Evolutionary conservation across 176 grass and related monocot species (phyloP), one percentile per base, ranked within the genome.

Genomic region (Canna indica): DNA sequence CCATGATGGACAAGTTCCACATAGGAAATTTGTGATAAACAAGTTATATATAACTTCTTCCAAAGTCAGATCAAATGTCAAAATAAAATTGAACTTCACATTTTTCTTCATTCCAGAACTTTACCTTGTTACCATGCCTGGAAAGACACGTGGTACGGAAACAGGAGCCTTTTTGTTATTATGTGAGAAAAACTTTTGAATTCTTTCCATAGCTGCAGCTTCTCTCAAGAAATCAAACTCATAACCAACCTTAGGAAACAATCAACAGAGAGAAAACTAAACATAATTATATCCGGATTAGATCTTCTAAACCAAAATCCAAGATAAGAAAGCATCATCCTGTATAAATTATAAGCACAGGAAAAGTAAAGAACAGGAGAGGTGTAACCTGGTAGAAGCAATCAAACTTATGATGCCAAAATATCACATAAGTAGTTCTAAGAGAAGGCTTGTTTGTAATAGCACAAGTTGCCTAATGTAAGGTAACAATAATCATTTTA

Each of bases 181-280:
- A 29, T 77, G 48, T 67, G 36, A 33, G 66, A 97, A 63, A 39
- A 71, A 89, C 71, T 85, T 80, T 25, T 75, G 50, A 69, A 97
- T 92, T 74, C 77, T 90, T 81, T 97, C 93, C 93, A 97, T 97
- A 50, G 93, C 60, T 44, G 65, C 83, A 27, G 93, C 93, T 85
- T 97, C 93, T 17, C 86, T 86, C 22, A 90, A 74, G 91, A 97
- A 97, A 74, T 97, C 93, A 90, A 97, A 97, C 77, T 97, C 93
- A 73, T 92, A 97, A 77, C 74, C 81, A 73, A 97, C 84, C 93
- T 97, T 75, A 50, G 66, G 60, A 80, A 81, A 45, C 29, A 58
- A 59, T 25, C 7, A 68, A 42, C 54, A 45, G 10, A 14, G 17
- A 15, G 11, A 15, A 25, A 38, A 69, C 34, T 80, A 22, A 59